A percentile compares a stretch with the other conserved stretches of the same genome.
Conservation (phyloP, 2,329 filamentous ascomycete genomes). For the Herpotrichia juniperi region DNA sequence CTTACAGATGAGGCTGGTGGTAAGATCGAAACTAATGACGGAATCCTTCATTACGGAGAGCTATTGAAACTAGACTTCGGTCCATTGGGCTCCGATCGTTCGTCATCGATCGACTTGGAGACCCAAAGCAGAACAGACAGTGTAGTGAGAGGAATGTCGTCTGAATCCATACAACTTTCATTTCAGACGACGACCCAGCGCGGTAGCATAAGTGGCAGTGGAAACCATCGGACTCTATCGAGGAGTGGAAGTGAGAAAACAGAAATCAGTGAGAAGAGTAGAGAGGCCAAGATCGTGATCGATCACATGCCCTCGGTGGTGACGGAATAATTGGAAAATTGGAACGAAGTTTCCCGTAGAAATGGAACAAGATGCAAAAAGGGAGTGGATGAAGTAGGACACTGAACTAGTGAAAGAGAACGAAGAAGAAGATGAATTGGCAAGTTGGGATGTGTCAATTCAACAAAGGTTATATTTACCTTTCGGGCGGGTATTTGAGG, state of each 20-base stretch:
- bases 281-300: neutral
- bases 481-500: no score
- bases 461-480: no score
- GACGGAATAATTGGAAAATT: no score
- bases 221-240: neutral
- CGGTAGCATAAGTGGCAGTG: neutral
- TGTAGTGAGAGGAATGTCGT: neutral
- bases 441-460: no score
- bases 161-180: neutral
- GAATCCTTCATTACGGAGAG: constrained; percentile 43
- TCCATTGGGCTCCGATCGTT: neutral
- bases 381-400: no score
- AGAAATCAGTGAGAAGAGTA: neutral
- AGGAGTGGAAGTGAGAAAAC: neutral
- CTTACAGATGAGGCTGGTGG: constrained; percentile 5
- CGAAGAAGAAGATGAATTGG: no score
- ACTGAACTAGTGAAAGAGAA: no score
- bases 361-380: no score
- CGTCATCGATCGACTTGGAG: neutral
- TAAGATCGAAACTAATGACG: constrained; percentile 38
- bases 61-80: constrained; percentile 38
- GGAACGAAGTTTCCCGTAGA: no score
- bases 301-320: no score
- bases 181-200: neutral
- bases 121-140: neutral